Evolutionary conservation across 352 stramenopile species (phyloP).

Genomic region (Globisporangium nodosum): DNA sequence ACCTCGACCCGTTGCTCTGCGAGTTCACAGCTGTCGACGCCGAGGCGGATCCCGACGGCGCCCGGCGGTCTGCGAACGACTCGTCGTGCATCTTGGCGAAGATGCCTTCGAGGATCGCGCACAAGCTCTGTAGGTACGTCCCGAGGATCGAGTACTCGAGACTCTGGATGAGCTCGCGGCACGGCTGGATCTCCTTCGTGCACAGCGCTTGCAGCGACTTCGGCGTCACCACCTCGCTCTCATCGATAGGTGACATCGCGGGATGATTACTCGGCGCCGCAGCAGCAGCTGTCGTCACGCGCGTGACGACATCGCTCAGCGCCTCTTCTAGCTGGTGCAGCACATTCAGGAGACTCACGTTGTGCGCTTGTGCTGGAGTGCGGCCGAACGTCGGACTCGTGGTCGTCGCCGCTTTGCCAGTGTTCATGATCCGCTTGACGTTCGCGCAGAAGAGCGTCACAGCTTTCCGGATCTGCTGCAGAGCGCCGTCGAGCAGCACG

Average conservation of each 20-base stretch:
- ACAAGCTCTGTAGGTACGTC: conserved; percentile 65
- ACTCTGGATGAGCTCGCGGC: conserved; percentile 41
- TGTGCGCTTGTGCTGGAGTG: conserved; percentile 70
- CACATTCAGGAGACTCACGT: conserved; percentile 66
- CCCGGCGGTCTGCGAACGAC: conserved; percentile 41
- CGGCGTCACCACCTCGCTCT: conserved; percentile 6
- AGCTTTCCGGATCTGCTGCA: conserved; percentile 58
- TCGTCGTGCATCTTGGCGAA: conserved; percentile 84
- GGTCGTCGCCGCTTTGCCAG: conserved; percentile 37
- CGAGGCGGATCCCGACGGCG: neutral
- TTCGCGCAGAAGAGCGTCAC: conserved; percentile 67
- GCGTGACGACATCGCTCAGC: conserved; percentile 44
- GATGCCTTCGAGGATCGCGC: conserved; percentile 46
- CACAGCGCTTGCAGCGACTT: conserved; percentile 38
- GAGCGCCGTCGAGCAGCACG: conserved; percentile 44
- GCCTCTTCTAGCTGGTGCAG: conserved; percentile 61
- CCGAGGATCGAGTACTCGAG: conserved; percentile 61
- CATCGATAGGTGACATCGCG: neutral
- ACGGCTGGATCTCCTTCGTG: conserved; percentile 33
- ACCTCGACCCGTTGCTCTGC: conserved; percentile 44
- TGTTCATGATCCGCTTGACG: conserved; percentile 70
- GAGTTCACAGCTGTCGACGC: neutral
- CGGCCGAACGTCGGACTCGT: conserved; percentile 47
- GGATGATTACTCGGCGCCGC: neutral
- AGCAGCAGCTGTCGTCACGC: conserved; percentile 18